Evolutionary conservation across 2,329 filamentous ascomycete genomes (phyloP), one percentile per base, ranked within the genome.

Genomic region (Ascochyta clinopodiicola): DNA sequence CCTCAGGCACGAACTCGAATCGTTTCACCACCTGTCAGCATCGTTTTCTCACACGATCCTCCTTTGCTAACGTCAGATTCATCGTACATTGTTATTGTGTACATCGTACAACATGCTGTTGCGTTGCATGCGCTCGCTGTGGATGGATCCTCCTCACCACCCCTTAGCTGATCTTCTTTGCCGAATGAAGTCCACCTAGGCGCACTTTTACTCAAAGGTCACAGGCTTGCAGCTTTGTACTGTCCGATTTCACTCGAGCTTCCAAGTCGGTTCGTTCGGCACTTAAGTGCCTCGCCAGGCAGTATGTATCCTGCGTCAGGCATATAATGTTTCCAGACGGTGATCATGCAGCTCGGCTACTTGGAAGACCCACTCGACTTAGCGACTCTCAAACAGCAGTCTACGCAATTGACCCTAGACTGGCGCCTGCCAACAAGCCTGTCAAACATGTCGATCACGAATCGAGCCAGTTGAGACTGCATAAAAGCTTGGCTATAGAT

Each of bases 281-380:
- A 50, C 36, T 50, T 43, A 29, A 32, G 12, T 8, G n/a, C 32
- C 25, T 50, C 32, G 42, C 31, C 42, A 56, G 53, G 48, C 53
- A 56, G 29, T 43, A 52, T 32, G 32, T 38, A 36, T 36, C 49
- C 34, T 45, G 45, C 44, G 44, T 47, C 52, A 67, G 60, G 66
- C 63, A 63, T 51, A 47, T 52, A 54, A 57, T 60, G 68, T 69
- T 69, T 70, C 63, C 56, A 68, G 68, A 68, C 63, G 58, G 48
- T 42, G 57, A 59, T 60, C 60, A 66, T 46, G 56, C 63, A 57
- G 51, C 56, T 62, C 54, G 63, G 61, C 53, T 63, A 44, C 51
- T 38, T 37, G 3, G 2, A 15, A 43, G 57, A 60, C 64, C 66
- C 66, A 67, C 64, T 50, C 25, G 32, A 44, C 51, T 58, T 63